These are phyloP conservation scores for Calvatia gigantea DNA, from an alignment of 768 basidiomycete genomes.

Conservation along the genomic window DNA sequence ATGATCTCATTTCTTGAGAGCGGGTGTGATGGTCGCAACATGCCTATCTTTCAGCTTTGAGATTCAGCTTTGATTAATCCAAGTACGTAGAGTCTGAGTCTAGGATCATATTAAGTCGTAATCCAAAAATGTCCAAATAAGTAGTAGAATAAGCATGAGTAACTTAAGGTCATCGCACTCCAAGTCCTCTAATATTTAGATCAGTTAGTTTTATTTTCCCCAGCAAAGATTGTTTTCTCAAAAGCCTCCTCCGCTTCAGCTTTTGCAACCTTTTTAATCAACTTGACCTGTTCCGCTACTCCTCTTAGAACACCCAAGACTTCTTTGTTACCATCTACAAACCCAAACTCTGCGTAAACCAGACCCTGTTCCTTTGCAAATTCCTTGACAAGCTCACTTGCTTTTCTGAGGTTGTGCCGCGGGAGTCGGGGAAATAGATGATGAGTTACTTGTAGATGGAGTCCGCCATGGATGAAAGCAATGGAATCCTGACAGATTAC, in stretches of 20 bases:
- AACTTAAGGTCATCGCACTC: background rate
- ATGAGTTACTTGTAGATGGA: conserved; percentile 96
- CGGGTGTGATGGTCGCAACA: conserved; percentile 14
- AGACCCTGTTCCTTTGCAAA: conserved; percentile 85
- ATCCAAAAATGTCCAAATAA: conserved; percentile 5
- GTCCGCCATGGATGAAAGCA: conserved; percentile 93
- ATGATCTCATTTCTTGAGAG: conserved; percentile 17
- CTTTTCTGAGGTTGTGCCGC: conserved; percentile 84
- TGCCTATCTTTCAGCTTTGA: background rate
- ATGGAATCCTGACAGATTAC: conserved; percentile 83
- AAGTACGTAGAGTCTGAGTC: background rate
- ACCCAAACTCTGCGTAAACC: conserved; percentile 89
- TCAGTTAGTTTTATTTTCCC: conserved; percentile 12
- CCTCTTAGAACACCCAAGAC: conserved; percentile 78
- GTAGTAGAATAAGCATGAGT: conserved; percentile 10
- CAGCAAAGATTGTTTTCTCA: conserved; percentile 36
- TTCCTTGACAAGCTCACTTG: conserved; percentile 80
- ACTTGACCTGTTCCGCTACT: conserved; percentile 84
- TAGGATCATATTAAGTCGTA: background rate
- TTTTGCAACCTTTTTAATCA: conserved; percentile 80
- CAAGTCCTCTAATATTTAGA: background rate
- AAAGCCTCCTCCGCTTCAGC: conserved; percentile 67
- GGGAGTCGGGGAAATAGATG: conserved; percentile 96
- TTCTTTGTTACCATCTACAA: conserved; percentile 79
- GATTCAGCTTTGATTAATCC: background rate